Evolutionary conservation across 139 green algal species (phyloP), one percentile per base, ranked within the genome.

Genomic region (Trebouxia sp.): DNA sequence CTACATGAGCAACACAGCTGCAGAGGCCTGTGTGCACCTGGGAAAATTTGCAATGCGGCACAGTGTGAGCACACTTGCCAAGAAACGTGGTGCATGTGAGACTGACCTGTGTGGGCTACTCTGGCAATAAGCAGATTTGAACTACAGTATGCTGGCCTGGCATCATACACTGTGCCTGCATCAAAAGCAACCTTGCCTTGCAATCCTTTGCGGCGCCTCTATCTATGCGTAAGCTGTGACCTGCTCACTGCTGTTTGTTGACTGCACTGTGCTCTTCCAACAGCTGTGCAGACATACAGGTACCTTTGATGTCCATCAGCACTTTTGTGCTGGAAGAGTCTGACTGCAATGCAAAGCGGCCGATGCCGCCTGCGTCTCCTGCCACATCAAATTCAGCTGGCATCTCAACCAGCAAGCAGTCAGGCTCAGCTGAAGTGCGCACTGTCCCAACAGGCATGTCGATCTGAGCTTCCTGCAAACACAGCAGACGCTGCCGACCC

Each of bases 361-460:
- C 76, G 42, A 81, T 72, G 24, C 65, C 50, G 53, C 76, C 76
- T 28, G 35, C 38, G 38, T 81, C 76, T 30, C 76, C 76, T 12
- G 43, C 53, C n/a, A 39, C 22, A 32, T 56, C 69, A 77, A 77
- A 77, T 1, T 32, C n/a, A 38, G 69, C 26, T 35, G 41, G 41
- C 69, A 77, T 77, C 20, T 77, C 69, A 11, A 77, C 69, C 39
- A 77, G 41, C 8, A 77, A 3, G 24, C 12, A 7, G 32, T 45
- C 62, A 45, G n/a, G 5, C 14, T 17, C 35, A 11, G 32, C 28
- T 35, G 43, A 39, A 28, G n/a, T 66, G n/a, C 5, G 55, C 14
- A 66, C 12, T 45, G 15, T 35, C n/a, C 32, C 35, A 5, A 30
- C 43, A 35, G 62, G 28, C 10, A 72, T 14, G 43, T 72, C 32